Percentiles rank a stretch among this genome's conserved stretches.
These are phyloP conservation scores for Coemansia sp. DNA, from an alignment of 192 early-diverging fungal species.

Conservation along the genomic window DNA sequence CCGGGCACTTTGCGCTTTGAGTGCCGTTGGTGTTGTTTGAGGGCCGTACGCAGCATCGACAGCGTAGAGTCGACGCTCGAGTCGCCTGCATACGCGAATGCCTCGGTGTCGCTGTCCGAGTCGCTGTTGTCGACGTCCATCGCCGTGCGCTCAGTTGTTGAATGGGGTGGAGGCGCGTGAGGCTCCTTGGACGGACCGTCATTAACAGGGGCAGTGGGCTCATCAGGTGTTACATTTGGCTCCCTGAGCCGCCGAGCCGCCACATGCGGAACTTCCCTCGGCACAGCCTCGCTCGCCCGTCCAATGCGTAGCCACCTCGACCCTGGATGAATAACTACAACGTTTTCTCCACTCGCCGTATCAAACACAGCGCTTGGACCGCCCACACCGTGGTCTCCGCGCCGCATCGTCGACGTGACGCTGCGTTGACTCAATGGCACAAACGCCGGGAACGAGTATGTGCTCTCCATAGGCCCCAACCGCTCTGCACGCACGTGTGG, in stretches of 20 bases:
- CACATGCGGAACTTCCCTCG: slow-evolving; percentile 73
- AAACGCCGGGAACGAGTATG: slow-evolving; percentile 47
- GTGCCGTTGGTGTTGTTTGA: slow-evolving; percentile 75
- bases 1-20: slow-evolving; percentile 76
- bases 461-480: slow-evolving; percentile 29
- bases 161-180: no score
- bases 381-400: slow-evolving; percentile 30
- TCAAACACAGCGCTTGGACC: slow-evolving; percentile 12
- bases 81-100: not conserved
- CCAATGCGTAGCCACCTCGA: slow-evolving; percentile 82
- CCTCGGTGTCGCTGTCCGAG: slow-evolving; percentile 7
- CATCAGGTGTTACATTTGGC: not conserved
- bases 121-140: slow-evolving; percentile 11
- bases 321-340: slow-evolving; percentile 85
- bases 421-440: slow-evolving; percentile 28
- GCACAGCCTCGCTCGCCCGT: slow-evolving; percentile 77
- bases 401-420: slow-evolving; percentile 35
- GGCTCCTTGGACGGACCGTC: no score
- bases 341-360: slow-evolving; percentile 56
- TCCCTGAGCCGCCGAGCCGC: slow-evolving; percentile 66
- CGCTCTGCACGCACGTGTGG: not conserved
- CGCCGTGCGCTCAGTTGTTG: not conserved
- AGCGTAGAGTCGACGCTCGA: slow-evolving; percentile 29
- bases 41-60: slow-evolving; percentile 61
- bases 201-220: no score